A percentile compares a stretch with the other conserved stretches of the same genome.
phyloP scores from a whole-genome alignment of 2,329 filamentous ascomycete species.

The Aspergillus sp. region DNA sequence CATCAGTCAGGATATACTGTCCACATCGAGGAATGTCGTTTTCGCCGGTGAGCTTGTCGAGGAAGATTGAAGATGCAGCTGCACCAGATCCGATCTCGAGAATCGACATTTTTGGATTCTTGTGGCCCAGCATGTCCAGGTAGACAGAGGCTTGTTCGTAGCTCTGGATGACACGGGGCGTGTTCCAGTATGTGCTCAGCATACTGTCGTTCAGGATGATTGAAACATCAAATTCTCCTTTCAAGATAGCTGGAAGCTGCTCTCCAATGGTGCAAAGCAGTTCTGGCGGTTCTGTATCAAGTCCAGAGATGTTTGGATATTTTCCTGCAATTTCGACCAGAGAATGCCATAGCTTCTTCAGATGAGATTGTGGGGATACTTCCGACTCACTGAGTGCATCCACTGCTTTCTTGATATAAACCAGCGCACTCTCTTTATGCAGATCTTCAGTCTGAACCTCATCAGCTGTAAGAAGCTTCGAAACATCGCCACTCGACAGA shows the following conservation, averaged over 20 bases:
- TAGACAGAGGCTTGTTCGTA: constrained; percentile 10
- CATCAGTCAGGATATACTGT: constrained; percentile 12
- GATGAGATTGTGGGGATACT: background rate
- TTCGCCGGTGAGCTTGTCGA: constrained; percentile 1
- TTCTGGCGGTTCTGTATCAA: background rate
- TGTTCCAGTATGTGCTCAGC: background rate
- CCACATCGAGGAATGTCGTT: constrained; percentile 3
- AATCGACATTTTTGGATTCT: constrained; percentile 18
- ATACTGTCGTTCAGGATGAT: background rate
- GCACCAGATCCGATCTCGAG: constrained; percentile 16
- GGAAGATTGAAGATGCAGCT: constrained; percentile 7
- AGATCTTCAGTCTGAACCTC: too few species aligned
- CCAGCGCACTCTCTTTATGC: constrained; percentile 3
- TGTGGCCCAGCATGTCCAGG: constrained; percentile 13
- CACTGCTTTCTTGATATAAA: constrained; percentile 2
- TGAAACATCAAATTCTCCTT: background rate
- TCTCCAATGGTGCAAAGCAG: constrained; percentile 8
- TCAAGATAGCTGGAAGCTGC: constrained; percentile 4
- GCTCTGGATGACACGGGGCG: background rate
- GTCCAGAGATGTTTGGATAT: too few species aligned
- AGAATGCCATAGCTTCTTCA: background rate
- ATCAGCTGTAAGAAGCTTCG: background rate
- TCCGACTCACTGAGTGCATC: background rate
- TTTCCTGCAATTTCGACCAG: background rate
- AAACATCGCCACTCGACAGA: background rate